These are phyloP conservation scores for Neurospora africana DNA, from an alignment of 495 filamentous ascomycete genomes.

Conservation along the genomic window DNA sequence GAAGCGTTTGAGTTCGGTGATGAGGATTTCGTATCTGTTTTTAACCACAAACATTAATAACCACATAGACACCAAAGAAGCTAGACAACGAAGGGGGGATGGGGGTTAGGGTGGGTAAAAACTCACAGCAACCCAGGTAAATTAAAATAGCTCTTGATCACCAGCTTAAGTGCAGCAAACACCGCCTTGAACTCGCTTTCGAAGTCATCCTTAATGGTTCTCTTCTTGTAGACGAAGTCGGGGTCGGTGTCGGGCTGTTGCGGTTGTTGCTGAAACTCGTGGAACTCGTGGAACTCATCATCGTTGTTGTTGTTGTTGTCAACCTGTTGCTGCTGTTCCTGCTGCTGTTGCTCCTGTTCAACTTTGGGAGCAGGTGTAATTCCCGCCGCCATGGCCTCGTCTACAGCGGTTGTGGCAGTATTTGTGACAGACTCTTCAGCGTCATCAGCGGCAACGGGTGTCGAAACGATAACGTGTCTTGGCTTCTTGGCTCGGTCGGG, in stretches of 20 bases:
- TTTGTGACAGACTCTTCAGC: slow-evolving; percentile 6
- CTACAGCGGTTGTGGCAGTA: slow-evolving; percentile 3
- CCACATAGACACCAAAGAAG: too few relatives aligned
- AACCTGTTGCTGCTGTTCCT: neutral
- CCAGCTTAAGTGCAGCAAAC: slow-evolving; percentile 47
- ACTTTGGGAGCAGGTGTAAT: neutral
- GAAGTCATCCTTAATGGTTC: slow-evolving; percentile 47
- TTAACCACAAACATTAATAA: too few relatives aligned
- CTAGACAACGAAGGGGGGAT: too few relatives aligned
- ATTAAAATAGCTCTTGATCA: slow-evolving; percentile 58
- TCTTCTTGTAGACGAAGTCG: neutral
- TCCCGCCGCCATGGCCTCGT: neutral
- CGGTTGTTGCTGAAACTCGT: slow-evolving; percentile 4
- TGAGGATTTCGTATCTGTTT: slow-evolving; percentile 47
- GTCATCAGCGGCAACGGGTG: neutral
- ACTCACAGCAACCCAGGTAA: slow-evolving; percentile 67
- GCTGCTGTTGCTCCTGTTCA: neutral
- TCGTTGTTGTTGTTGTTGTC: slow-evolving; percentile 7
- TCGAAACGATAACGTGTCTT: slow-evolving; percentile 27
- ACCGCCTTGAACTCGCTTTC: slow-evolving; percentile 52
- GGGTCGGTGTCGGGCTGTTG: slow-evolving; percentile 1
- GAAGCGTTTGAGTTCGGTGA: slow-evolving; percentile 49
- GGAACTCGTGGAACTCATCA: slow-evolving; percentile 26
- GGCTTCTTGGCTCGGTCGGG: slow-evolving; percentile 35
- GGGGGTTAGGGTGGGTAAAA: too few relatives aligned